A percentile compares a stretch with the other conserved stretches of the same genome.
Evolutionary conservation across 1,284 basidiomycete species (phyloP).

Genomic region (Ganoderma meredithae): DNA sequence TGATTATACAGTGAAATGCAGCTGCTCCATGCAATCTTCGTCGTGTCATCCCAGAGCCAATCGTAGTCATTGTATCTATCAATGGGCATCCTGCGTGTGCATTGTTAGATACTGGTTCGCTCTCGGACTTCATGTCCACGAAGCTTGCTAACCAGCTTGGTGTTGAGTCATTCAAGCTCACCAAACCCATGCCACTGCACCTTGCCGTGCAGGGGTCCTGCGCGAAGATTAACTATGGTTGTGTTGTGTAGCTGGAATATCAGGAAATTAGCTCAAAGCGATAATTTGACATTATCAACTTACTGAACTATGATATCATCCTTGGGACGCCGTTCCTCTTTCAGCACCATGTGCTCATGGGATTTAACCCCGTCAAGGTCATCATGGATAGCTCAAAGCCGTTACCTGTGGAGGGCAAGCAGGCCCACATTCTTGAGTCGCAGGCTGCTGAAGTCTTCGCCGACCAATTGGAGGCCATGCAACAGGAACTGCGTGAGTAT

Average conservation of each 20-base stretch:
- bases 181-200: slow-evolving; percentile 39
- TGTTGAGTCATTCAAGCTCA: slow-evolving; percentile 26
- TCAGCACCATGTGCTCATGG: not conserved
- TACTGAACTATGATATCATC: slow-evolving; percentile 5
- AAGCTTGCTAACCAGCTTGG: slow-evolving; percentile 44
- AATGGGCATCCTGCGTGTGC: slow-evolving; percentile 42
- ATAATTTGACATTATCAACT: slow-evolving; percentile 32
- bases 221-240: not conserved
- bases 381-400: not conserved
- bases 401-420: slow-evolving; percentile 24
- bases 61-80: slow-evolving; percentile 41
- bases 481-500: slow-evolving; percentile 30
- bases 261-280: slow-evolving; percentile 37
- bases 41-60: slow-evolving; percentile 34
- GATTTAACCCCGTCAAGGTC: not conserved
- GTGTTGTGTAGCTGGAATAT: slow-evolving; percentile 33
- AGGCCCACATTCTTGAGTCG: slow-evolving; percentile 20
- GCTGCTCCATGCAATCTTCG: not conserved
- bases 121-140: slow-evolving; percentile 48
- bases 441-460: slow-evolving; percentile 28
- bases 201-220: slow-evolving; percentile 34
- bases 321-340: slow-evolving; percentile 6
- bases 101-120: slow-evolving; percentile 45
- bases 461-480: slow-evolving; percentile 24
- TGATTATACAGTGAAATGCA: not conserved